Conservation (phyloP, 2,329 filamentous ascomycete species). For the Geosmithia putterillii region DNA sequence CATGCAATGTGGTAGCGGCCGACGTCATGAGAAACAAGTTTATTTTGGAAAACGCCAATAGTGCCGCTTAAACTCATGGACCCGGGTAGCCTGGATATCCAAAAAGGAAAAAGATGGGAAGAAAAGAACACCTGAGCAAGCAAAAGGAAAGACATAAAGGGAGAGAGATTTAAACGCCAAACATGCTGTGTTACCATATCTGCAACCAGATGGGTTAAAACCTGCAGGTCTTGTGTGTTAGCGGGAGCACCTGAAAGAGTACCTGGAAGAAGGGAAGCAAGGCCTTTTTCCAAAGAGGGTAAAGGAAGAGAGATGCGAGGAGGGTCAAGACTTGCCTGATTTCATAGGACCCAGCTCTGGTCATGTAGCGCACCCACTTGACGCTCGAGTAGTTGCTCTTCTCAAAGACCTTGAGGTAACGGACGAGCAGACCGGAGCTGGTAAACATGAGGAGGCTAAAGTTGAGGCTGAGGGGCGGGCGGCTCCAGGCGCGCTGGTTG, state of each 20-base stretch:
- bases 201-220: not conserved
- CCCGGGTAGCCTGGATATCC: not conserved
- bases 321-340: conserved; percentile 50
- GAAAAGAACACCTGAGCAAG: conserved; percentile 8
- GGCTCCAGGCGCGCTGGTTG: conserved; percentile 92
- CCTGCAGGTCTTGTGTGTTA: not conserved
- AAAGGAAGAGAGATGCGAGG: not conserved
- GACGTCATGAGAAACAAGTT: not conserved
- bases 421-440: conserved; percentile 78
- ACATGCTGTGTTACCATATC: not conserved
- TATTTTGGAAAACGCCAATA: not conserved
- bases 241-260: not conserved
- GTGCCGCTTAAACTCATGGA: not conserved
- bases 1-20: not conserved
- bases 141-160: not conserved
- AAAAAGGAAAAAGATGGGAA: not conserved
- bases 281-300: too few species aligned
- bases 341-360: conserved; percentile 91
- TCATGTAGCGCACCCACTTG: conserved; percentile 99
- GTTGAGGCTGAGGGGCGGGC: conserved; percentile 81
- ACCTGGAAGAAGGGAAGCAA: not conserved
- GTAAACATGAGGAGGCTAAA: conserved; percentile 98
- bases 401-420: conserved; percentile 97
- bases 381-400: conserved; percentile 98
- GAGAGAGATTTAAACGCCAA: not conserved